Conservation (phyloP, 139 green algal species). For the Desmodesmus armatus region DNA sequence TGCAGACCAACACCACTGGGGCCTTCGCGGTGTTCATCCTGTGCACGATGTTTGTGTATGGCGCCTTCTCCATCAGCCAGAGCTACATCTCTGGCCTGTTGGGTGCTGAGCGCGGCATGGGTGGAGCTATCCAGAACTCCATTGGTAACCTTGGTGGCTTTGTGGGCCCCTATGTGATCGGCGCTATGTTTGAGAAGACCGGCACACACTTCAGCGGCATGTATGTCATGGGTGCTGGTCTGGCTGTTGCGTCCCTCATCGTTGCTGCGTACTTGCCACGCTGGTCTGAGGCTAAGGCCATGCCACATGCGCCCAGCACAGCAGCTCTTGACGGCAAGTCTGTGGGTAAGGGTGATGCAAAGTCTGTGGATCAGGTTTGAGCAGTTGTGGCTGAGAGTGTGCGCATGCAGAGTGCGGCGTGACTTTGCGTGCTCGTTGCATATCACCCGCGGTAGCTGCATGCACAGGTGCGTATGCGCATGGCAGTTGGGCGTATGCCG, state of each 20-base stretch:
- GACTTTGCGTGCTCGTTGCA: not conserved
- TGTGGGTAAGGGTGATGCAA: not conserved
- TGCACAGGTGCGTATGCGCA: too few relatives aligned
- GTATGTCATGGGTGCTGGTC: slow-evolving; percentile 42
- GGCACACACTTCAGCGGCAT: slow-evolving; percentile 19
- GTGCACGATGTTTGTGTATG: slow-evolving; percentile 47
- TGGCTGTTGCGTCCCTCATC: slow-evolving; percentile 27
- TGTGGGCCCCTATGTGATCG: slow-evolving; percentile 47
- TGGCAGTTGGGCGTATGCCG: too few relatives aligned
- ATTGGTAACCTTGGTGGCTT: slow-evolving; percentile 45
- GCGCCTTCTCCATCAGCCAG: slow-evolving; percentile 34
- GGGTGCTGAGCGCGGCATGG: slow-evolving; percentile 38
- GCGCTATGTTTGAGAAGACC: slow-evolving; percentile 11
- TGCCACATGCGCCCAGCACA: slow-evolving; percentile 21
- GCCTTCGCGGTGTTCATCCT: slow-evolving; percentile 42
- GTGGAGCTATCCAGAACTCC: slow-evolving; percentile 39
- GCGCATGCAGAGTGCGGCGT: not conserved
- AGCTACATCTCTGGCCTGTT: slow-evolving; percentile 29
- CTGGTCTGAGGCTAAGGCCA: slow-evolving; percentile 30
- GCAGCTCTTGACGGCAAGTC: not conserved
- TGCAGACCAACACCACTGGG: not conserved
- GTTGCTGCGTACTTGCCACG: slow-evolving; percentile 12
- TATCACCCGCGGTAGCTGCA: not conserved
- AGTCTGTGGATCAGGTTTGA: slow-evolving; percentile 2
- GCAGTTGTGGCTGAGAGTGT: not conserved